phyloP scores from a whole-genome alignment of 805 yeast species.

The Pichia insulana region DNA sequence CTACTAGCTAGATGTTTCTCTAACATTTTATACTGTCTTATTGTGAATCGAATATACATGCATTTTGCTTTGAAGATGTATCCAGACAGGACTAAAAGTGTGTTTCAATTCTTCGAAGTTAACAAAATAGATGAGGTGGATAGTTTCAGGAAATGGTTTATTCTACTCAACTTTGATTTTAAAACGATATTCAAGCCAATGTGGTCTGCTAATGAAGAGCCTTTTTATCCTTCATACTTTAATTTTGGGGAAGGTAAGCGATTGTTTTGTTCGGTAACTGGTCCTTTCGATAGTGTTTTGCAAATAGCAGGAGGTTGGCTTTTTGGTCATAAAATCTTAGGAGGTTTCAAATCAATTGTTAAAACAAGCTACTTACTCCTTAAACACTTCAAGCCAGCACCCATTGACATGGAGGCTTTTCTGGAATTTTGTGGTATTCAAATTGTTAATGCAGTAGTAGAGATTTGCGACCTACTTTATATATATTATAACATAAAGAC shows the following conservation, averaged over 20 bases:
- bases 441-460: neutral
- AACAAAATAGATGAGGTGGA: no score
- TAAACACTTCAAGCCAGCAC: neutral
- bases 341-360: constrained; percentile 4
- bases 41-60: no score
- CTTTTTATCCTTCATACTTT: no score
- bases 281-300: neutral
- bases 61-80: no score
- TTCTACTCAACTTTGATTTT: neutral
- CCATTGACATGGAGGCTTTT: constrained; percentile 6
- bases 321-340: constrained; percentile 1
- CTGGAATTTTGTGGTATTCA: constrained; percentile 7
- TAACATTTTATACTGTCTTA: no score
- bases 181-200: neutral
- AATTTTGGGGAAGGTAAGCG: no score
- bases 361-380: neutral
- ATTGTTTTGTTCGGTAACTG: neutral
- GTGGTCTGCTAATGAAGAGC: neutral
- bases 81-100: no score
- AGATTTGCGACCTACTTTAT: neutral
- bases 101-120: no score
- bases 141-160: no score
- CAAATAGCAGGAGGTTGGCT: neutral
- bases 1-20: no score
- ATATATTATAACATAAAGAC: neutral